Evolutionary conservation across 208 protist species (phyloP), one percentile per base, ranked within the genome.

Genomic region (Wallacemonas sp.): DNA sequence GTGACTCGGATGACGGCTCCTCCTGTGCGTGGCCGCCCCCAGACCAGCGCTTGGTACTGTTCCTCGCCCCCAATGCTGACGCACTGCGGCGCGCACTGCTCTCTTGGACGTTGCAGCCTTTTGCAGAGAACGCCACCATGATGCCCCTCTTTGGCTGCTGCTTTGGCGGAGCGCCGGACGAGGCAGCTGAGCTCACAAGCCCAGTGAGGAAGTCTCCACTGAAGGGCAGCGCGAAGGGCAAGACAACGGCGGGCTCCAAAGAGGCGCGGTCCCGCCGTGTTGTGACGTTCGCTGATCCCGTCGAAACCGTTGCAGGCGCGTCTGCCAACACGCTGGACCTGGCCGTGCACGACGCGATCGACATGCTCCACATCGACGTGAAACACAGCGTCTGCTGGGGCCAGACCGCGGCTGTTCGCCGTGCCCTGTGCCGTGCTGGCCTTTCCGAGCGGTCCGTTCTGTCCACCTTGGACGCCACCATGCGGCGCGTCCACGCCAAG

Each of bases 111-210:
- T 52, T 57, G 46, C 72, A 75, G 19, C 70, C 87, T 5, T 85
- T 83, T 63, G 66, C 57, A 39, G 78, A 90, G 54, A 81, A 93
- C 75, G 80, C 72, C 19, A 68, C 74, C n/a, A 65, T 90, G 65
- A 68, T 83, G 34, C 81, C 87, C 9, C 68, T 93, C 0, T 77
- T 93, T 46, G 77, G 62, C 33, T 67, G 88, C 11, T 77, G 80
- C 38, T n/a, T 4, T 23, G 23, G 6, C 21, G 26, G 5, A 9
- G 47, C 19, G 8, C 21, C 3, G 41, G 41, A 23, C n/a, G n/a
- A n/a, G n/a, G n/a, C n/a, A n/a, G n/a, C n/a, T n/a, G n/a, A n/a
- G n/a, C n/a, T n/a, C n/a, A n/a, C n/a, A n/a, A n/a, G n/a, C n/a
- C n/a, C n/a, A n/a, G n/a, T n/a, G n/a, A n/a, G n/a, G n/a, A n/a